These are phyloP conservation scores for Fusarium mundagurra DNA, from an alignment of 2,329 filamentous ascomycete genomes.

Conservation along the genomic window DNA sequence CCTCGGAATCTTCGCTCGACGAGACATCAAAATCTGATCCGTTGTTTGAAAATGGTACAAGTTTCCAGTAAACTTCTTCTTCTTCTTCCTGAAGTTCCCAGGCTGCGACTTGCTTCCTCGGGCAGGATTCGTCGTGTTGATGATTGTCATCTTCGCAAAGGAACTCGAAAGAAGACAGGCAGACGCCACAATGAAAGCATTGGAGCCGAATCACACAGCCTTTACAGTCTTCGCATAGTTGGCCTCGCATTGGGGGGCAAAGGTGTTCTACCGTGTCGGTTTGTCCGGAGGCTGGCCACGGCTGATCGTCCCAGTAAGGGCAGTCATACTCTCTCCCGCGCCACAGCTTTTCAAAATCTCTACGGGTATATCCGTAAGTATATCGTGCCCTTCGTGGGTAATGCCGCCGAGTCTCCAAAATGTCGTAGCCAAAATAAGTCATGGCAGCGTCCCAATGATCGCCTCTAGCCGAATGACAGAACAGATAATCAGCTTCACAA, in stretches of 20 bases:
- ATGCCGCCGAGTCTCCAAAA: accelerated
- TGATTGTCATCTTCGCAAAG: accelerated
- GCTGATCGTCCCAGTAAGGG: conserved; percentile 2
- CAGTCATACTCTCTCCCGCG: accelerated
- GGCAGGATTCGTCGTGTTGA: accelerated
- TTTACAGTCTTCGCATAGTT: not conserved
- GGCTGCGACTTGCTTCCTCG: accelerated
- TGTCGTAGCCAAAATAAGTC: not conserved
- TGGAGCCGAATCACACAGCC: accelerated
- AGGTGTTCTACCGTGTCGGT: no score
- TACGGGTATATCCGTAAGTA: not conserved
- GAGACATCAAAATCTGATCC: accelerated
- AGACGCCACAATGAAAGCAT: not conserved
- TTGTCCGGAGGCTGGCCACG: not conserved
- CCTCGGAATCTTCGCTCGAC: accelerated
- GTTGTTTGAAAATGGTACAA: accelerated
- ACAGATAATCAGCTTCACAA: not conserved
- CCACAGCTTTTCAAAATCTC: not conserved
- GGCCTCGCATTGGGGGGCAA: no score
- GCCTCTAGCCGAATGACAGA: accelerated
- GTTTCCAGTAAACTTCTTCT: accelerated
- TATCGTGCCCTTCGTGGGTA: not conserved
- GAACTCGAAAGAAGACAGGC: not conserved
- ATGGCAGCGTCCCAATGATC: not conserved
- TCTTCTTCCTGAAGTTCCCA: accelerated